Conservation (phyloP, 345 rosid species). For the Brassica cretica region DNA sequence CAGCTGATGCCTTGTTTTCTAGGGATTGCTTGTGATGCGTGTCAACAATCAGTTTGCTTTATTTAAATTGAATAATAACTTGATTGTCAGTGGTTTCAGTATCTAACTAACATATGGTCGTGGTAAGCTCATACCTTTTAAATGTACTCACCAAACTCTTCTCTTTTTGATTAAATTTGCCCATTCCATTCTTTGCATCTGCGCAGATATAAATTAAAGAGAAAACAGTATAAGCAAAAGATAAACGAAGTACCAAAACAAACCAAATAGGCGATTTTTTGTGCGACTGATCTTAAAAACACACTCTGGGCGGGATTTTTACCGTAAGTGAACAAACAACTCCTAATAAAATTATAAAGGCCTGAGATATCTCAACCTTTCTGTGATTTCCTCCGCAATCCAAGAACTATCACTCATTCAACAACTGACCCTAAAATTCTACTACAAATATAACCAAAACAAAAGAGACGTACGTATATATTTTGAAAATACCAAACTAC, state of each 20-base stretch:
- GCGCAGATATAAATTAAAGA: background rate
- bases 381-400: background rate
- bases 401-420: background rate
- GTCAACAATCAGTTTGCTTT: background rate
- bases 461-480: background rate
- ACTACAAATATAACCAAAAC: background rate
- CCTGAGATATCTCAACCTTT: background rate
- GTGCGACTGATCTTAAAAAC: constrained; percentile 5
- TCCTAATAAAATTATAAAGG: background rate
- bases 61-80: background rate
- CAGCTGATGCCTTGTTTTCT: background rate
- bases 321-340: background rate
- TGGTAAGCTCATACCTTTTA: background rate
- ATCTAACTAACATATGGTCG: background rate
- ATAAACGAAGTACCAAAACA: background rate
- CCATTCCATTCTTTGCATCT: background rate
- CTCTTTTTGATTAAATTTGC: background rate
- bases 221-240: background rate
- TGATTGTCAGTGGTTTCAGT: background rate
- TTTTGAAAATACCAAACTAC: background rate
- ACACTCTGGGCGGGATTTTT: background rate
- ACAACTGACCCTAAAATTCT: background rate
- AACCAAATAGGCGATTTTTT: background rate
- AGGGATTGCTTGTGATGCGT: background rate
- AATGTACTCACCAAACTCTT: background rate